Evolutionary conservation across 2,329 filamentous ascomycete genomes (phyloP), one percentile per base, ranked within the genome.

Genomic region (Macroventuria anomochaeta): DNA sequence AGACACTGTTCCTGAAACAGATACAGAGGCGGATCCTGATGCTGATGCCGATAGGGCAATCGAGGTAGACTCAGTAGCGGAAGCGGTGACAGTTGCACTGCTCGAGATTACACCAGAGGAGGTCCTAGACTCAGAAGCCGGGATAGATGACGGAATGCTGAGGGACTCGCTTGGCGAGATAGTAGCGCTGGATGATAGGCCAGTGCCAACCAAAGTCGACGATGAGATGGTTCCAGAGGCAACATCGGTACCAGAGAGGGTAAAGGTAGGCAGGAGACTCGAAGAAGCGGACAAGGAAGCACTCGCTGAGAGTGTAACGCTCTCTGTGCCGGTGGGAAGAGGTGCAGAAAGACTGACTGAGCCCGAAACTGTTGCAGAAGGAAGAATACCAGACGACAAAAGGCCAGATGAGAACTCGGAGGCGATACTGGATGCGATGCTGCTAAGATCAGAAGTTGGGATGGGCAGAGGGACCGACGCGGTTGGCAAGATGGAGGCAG

Each of bases 61-160:
- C 4, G 52, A 50, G 7, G 36, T 15, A n/a, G 52, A 41, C 7
- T 50, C 52, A 5, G 46, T 41, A 17, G 46, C 18, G 20, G 52
- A 41, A 25, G 20, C 20, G 20, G 46, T 33, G 18, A 49, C 11
- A 0, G 37, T 36, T 12, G 36, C 46, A 36, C 52, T 55, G 36
- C 40, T 46, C 7, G 28, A 29, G 36, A 48, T 20, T 13, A 56
- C 54, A 13, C 41, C 40, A 41, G 54, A 53, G 8, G 50, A 46
- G 3, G 55, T 34, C n/a, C 47, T 34, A 8, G 49, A 55, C 41
- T 65, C 64, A 38, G 63, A 67, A 13, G 61, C 52, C 0, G 64
- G 59, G 13, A 67, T 53, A 21, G 64, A 65, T 7, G 59, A 53
- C 1, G 64, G 61, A 23, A 64, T 47, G 43, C 57, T 61, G 42